Percentiles rank a stretch among this genome's conserved stretches.
These are phyloP conservation scores for Agrocybe chaxingu DNA, from an alignment of 768 basidiomycete genomes.

Conservation along the genomic window DNA sequence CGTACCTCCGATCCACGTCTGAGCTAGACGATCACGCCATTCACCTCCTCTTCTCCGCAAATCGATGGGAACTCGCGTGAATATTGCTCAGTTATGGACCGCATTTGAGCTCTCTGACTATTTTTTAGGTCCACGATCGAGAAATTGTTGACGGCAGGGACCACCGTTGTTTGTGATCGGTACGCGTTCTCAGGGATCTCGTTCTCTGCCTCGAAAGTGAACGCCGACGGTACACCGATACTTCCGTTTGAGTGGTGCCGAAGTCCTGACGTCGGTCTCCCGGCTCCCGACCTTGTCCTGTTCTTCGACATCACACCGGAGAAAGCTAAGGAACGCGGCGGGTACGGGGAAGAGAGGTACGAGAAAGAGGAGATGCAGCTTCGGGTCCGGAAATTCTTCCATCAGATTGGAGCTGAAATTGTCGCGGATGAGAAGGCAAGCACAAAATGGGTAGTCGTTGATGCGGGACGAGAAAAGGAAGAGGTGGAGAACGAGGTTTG, in stretches of 20 bases:
- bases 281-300: constrained; percentile 82
- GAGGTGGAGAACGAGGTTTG: constrained; percentile 56
- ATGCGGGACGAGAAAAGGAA: constrained; percentile 52
- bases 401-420: constrained; percentile 53
- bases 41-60: constrained; percentile 94
- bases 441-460: constrained; percentile 48
- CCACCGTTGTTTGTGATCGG: constrained; percentile 82
- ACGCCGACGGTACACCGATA: constrained; percentile 17
- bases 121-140: constrained; percentile 55
- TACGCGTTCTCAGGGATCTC: constrained; percentile 97
- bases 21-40: constrained; percentile 91
- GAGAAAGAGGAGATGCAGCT: constrained; percentile 77
- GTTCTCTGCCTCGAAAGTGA: constrained; percentile 66
- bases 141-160: constrained; percentile 55
- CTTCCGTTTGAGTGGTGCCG: constrained; percentile 83
- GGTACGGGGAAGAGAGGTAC: constrained; percentile 86
- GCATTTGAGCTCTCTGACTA: not conserved
- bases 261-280: constrained; percentile 82
- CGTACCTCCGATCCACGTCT: constrained; percentile 78
- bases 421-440: constrained; percentile 9
- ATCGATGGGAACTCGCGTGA: constrained; percentile 94
- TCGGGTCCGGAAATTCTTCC: constrained; percentile 59
- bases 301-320: constrained; percentile 84
- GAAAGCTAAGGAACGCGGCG: constrained; percentile 63
- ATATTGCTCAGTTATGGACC: constrained; percentile 19